Evolutionary conservation across 306 rosid genomes (phyloP).

Genomic region (Lathyrus sativus): DNA sequence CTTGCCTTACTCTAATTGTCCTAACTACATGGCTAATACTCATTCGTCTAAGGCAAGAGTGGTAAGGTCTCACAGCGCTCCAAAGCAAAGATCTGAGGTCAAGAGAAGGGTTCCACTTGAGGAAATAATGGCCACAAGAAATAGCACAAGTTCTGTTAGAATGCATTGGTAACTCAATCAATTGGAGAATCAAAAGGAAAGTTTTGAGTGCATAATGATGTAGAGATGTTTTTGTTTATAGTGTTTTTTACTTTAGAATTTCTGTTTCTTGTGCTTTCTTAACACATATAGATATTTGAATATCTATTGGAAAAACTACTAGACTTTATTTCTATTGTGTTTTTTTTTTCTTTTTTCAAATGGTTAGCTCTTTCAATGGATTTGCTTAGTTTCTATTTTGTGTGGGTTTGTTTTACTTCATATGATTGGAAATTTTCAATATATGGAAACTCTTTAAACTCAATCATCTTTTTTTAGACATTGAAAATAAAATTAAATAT

Average conservation of each 20-base stretch:
- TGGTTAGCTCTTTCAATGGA: slow-evolving; percentile 12
- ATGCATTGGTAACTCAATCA: slow-evolving; percentile 49
- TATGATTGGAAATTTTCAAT: no score
- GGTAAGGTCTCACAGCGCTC: slow-evolving; percentile 80
- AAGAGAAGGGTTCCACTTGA: slow-evolving; percentile 59
- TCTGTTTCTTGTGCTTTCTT: slow-evolving; percentile 1
- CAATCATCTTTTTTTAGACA: no score
- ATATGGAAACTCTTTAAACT: no score
- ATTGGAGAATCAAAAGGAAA: slow-evolving; percentile 24
- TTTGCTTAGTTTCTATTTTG: not conserved
- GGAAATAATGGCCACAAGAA: slow-evolving; percentile 73
- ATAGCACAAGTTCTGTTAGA: slow-evolving; percentile 65
- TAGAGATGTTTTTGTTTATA: slow-evolving; percentile 12
- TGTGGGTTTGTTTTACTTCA: no score
- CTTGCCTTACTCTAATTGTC: slow-evolving; percentile 50
- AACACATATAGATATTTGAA: slow-evolving; percentile 36
- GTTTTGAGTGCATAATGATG: slow-evolving; percentile 11
- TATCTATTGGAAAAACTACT: slow-evolving; percentile 34
- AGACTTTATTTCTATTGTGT: slow-evolving; percentile 25
- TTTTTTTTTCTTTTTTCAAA: slow-evolving; percentile 14
- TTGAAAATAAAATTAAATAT: no score
- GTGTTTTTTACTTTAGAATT: slow-evolving; percentile 24
- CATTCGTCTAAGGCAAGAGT: slow-evolving; percentile 71
- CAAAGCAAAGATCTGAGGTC: slow-evolving; percentile 77
- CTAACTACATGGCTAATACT: slow-evolving; percentile 83